These are phyloP conservation scores for Trypanosoma cruzi DNA, from an alignment of 208 protist species.

Conservation along the genomic window DNA sequence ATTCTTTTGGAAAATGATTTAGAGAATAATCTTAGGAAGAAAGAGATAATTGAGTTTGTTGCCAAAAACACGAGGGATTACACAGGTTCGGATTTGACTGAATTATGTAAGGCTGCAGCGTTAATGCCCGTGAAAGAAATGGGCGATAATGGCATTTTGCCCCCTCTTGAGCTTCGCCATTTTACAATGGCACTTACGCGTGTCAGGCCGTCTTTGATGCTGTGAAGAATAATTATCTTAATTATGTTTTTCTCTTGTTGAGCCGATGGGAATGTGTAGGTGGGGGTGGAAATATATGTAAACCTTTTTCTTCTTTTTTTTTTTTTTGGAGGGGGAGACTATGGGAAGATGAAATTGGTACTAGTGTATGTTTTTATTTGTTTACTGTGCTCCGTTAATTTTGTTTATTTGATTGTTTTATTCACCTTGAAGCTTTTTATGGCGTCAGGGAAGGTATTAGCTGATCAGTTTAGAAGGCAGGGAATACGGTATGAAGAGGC, in stretches of 20 bases:
- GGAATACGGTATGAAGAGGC: constrained; percentile 33
- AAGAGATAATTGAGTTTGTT: constrained; percentile 69
- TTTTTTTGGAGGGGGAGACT: no score
- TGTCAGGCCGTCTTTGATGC: constrained; percentile 51
- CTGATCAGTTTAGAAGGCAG: constrained; percentile 37
- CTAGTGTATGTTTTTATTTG: no score
- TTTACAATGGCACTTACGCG: constrained; percentile 77
- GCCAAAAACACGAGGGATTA: constrained; percentile 81
- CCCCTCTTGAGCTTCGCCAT: constrained; percentile 61
- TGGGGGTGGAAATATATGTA: neutral
- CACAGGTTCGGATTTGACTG: constrained; percentile 93
- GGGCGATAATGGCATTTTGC: constrained; percentile 33
- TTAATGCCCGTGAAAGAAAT: constrained; percentile 78
- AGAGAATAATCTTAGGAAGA: constrained; percentile 42
- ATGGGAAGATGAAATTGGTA: no score
- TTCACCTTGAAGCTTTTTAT: constrained; percentile 5
- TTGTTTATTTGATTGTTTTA: neutral
- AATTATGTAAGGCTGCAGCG: constrained; percentile 91
- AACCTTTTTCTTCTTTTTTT: constrained; percentile 9
- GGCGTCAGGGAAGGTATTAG: constrained; percentile 16
- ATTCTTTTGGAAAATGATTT: constrained; percentile 77
- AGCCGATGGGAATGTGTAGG: neutral
- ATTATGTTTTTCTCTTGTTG: neutral
- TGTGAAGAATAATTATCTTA: neutral
- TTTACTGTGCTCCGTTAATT: no score